Percentiles rank a stretch among this genome's conserved stretches.
Conservation (phyloP, 805 yeast species). For the Diddensiella santjacobensis region DNA sequence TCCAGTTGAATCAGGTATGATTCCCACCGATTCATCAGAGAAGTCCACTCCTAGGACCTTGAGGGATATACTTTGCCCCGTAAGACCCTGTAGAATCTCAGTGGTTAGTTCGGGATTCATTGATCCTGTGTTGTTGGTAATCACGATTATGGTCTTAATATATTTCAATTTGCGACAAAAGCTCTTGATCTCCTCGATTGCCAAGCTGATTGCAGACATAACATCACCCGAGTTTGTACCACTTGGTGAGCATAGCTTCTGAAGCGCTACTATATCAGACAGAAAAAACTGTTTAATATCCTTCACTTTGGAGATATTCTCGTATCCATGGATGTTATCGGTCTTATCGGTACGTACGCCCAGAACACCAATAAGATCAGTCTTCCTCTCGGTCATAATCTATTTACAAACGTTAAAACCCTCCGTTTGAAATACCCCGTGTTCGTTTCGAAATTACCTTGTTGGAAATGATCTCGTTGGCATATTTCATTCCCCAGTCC, state of each 20-base stretch:
- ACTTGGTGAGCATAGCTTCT: conserved; percentile 10
- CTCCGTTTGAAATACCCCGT: not conserved
- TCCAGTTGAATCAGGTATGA: conserved; percentile 1
- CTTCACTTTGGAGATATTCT: not conserved
- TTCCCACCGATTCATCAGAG: conserved; percentile 10
- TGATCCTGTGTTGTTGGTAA: conserved; percentile 29
- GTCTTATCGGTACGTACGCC: conserved; percentile 24
- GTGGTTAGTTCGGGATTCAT: conserved; percentile 7
- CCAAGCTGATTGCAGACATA: conserved; percentile 31
- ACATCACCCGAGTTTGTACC: conserved; percentile 10
- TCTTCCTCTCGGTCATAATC: conserved; percentile 27
- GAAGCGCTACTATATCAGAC: conserved; percentile 9
- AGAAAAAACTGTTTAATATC: conserved; percentile 13
- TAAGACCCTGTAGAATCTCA: conserved; percentile 11
- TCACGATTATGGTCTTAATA: conserved; percentile 37
- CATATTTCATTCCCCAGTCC: conserved; percentile 35
- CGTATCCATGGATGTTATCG: conserved; percentile 2
- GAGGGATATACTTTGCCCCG: conserved; percentile 14
- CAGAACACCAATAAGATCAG: conserved; percentile 28
- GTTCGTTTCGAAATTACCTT: conserved; percentile 21
- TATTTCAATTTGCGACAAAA: conserved; percentile 32
- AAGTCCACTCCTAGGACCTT: conserved; percentile 20
- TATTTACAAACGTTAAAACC: conserved; percentile 7
- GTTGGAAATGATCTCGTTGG: conserved; percentile 38
- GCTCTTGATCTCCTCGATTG: conserved; percentile 33